phyloP scores from a whole-genome alignment of 1,284 basidiomycete genomes.

The Leccinum fuscescens region DNA sequence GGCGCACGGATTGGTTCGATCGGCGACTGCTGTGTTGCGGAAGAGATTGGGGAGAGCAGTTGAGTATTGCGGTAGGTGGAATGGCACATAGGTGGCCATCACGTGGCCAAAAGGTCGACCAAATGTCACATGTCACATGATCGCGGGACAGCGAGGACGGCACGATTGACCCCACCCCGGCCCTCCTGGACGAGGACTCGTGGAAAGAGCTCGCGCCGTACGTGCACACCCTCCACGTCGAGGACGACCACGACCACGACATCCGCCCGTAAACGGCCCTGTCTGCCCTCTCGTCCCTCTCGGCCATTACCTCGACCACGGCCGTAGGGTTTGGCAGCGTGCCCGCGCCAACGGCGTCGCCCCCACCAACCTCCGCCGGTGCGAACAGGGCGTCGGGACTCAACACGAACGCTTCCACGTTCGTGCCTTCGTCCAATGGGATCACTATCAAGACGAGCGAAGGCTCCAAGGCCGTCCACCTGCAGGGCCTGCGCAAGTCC shows the following conservation, averaged over 20 bases:
- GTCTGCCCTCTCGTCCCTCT: constrained; percentile 12
- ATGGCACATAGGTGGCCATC: too few relatives aligned
- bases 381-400: constrained; percentile 9
- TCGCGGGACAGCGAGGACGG: constrained; percentile 27
- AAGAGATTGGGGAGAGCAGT: too few relatives aligned
- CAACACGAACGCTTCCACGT: constrained; percentile 27
- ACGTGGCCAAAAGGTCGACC: too few relatives aligned
- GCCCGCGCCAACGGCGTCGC: neutral
- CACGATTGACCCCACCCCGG: constrained; percentile 21
- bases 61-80: too few relatives aligned
- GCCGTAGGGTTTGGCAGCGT: neutral
- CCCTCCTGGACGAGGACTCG: constrained; percentile 31
- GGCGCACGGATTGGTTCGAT: too few relatives aligned
- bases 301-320: neutral
- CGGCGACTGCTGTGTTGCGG: too few relatives aligned
- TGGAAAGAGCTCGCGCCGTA: constrained; percentile 34
- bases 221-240: constrained; percentile 32
- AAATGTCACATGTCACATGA: too few relatives aligned
- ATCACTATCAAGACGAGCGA: constrained; percentile 27
- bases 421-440: constrained; percentile 16
- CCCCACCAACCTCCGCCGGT: neutral
- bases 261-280: constrained; percentile 11
- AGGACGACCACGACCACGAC: constrained; percentile 24
- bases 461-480: constrained; percentile 10
- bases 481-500: constrained; percentile 17